Percentiles rank a stretch among this genome's conserved stretches.
Conservation (phyloP, 1,139 yeast species). For the Ashbya aceris region DNA sequence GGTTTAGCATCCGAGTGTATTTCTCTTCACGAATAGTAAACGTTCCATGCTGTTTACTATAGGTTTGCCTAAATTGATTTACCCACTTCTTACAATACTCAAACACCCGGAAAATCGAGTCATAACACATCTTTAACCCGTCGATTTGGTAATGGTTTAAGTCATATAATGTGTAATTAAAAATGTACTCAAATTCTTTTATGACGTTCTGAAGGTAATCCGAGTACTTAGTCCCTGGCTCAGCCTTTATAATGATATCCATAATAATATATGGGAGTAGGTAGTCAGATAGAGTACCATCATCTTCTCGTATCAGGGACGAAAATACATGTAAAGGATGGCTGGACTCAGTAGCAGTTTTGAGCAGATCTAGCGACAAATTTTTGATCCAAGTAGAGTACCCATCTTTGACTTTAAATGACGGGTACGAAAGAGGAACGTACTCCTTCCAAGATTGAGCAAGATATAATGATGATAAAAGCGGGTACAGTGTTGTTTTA, state of each 20-base stretch:
- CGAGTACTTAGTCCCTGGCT: conserved; percentile 35
- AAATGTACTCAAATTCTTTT: conserved; percentile 49
- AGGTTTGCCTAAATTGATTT: conserved; percentile 29
- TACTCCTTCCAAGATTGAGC: conserved; percentile 43
- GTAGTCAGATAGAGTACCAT: conserved; percentile 57
- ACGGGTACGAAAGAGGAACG: conserved; percentile 38
- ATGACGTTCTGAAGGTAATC: conserved; percentile 39
- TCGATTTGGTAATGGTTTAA: conserved; percentile 47
- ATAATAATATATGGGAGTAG: conserved; percentile 74
- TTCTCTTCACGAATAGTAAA: conserved; percentile 22
- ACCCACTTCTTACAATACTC: conserved; percentile 84
- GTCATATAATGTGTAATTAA: conserved; percentile 39
- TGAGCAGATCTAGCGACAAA: conserved; percentile 57
- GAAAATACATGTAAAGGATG: conserved; percentile 58
- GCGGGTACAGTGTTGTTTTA: conserved; percentile 66
- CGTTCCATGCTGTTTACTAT: conserved; percentile 20
- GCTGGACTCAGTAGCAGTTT: conserved; percentile 35
- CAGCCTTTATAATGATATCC: conserved; percentile 44
- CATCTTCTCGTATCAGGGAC: conserved; percentile 62
- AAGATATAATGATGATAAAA: conserved; percentile 60
- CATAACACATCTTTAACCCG: conserved; percentile 54
- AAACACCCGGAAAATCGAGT: conserved; percentile 63
- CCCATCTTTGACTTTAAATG: conserved; percentile 36
- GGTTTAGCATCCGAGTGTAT: conserved; percentile 13
- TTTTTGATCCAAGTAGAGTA: conserved; percentile 62